A percentile compares a stretch with the other conserved stretches of the same genome.
phyloP scores from a whole-genome alignment of 371 early-diverging fungal species.

The Smittium mucronatum region DNA sequence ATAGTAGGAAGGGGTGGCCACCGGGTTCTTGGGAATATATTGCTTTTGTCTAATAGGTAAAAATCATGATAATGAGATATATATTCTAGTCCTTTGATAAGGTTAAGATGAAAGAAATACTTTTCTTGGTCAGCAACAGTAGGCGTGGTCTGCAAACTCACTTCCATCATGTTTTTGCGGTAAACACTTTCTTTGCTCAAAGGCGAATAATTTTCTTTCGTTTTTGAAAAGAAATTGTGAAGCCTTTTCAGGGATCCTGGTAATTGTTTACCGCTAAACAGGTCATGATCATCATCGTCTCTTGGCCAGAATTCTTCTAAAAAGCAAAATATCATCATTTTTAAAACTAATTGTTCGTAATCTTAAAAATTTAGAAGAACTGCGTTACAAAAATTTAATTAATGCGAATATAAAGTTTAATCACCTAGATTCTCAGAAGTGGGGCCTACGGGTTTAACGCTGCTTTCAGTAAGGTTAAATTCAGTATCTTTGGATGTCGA shows the following conservation, averaged over 20 bases:
- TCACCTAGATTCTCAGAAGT: too few species aligned
- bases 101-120: constrained; percentile 1
- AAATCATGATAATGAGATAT: too few species aligned
- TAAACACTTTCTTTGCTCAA: constrained; percentile 10
- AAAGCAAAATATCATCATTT: too few species aligned
- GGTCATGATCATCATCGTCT: background rate
- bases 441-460: too few species aligned
- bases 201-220: constrained; percentile 6
- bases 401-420: too few species aligned
- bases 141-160: constrained; percentile 27
- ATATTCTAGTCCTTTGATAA: constrained; percentile 45
- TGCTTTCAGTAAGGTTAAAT: too few species aligned
- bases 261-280: background rate
- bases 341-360: too few species aligned
- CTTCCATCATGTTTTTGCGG: constrained; percentile 23
- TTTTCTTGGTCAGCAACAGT: constrained; percentile 27
- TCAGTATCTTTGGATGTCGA: too few species aligned
- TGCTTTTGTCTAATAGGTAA: constrained; percentile 51
- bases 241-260: constrained; percentile 2
- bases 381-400: too few species aligned
- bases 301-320: constrained; percentile 9
- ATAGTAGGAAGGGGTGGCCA: constrained; percentile 73
- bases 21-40: constrained; percentile 63
- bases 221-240: constrained; percentile 1
- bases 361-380: too few species aligned